Evolutionary conservation across 2,329 filamentous ascomycete species (phyloP), one percentile per base, ranked within the genome.

Genomic region (Rhinocladiella similis): DNA sequence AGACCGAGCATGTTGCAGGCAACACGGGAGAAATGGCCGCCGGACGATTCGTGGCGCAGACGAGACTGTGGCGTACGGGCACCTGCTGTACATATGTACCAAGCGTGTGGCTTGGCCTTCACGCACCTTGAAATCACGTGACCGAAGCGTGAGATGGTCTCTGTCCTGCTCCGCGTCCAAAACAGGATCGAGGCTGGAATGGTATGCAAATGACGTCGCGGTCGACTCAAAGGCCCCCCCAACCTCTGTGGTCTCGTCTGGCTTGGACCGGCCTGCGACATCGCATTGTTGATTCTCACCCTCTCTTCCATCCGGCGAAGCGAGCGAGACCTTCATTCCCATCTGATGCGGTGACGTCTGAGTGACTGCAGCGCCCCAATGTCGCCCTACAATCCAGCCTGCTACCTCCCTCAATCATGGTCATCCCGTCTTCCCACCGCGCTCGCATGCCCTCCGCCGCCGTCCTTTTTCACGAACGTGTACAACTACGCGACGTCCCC

Each of bases 361-460:
- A 41, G 16, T 18, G 14, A 41, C 38, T 16, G 38, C 18, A 12
- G 38, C 35, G 35, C 51, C 14, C 43, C 50, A 36, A 54, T 56
- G 54, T 50, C 47, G 25, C 45, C 48, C 22, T 63, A 60, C 53
- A 64, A 65, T 49, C 64, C 64, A 33, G 56, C 61, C 33, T 64
- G 61, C 50, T 65, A 65, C 51, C 56, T 65, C 29, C 64, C 64
- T 13, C 57, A 60, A 20, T 54, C 61, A 19, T 50, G 63, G 56
- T 49, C 57, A 5, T 56, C 53, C 22, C 61, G 62, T 50, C 35
- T 66, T 36, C 64, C 64, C 25, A 49, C 52, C 27, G 62, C 60
- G 1, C 35, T 66, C 45, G 57, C 64, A 46, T 65, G 64, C 56
- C 60, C 63, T 20, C 62, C 64, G 25, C 64, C 64, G 16, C 63